Evolutionary conservation across 2,329 filamentous ascomycete genomes (phyloP).

Genomic region (Colletotrichum theobromicola): DNA sequence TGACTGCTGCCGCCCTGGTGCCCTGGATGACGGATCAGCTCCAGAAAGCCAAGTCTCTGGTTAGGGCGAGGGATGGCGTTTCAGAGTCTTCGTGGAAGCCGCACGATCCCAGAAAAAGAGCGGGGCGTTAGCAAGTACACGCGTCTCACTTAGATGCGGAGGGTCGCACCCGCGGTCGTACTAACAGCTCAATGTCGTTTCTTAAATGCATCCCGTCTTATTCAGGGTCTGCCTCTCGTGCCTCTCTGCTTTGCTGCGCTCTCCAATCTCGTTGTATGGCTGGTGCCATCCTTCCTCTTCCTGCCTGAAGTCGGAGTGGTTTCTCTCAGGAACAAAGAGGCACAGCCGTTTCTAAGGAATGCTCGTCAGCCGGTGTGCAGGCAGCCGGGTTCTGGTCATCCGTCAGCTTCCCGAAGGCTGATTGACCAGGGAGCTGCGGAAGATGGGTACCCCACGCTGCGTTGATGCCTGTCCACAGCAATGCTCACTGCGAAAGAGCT

Average conservation of each 20-base stretch:
- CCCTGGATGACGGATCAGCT: background rate
- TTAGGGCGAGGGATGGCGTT: constrained; percentile 8
- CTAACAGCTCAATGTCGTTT: constrained; percentile 8
- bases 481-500: background rate
- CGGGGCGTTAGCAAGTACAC: constrained; percentile 15
- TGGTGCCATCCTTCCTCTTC: background rate
- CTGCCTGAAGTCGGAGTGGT: background rate
- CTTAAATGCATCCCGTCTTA: background rate
- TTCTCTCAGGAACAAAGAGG: background rate
- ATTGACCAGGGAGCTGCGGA: background rate
- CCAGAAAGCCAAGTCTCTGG: constrained; percentile 12
- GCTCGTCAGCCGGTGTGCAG: background rate
- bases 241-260: background rate
- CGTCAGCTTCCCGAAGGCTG: constrained; percentile 1
- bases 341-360: background rate
- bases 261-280: background rate
- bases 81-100: constrained; percentile 20
- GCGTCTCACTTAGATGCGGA: constrained; percentile 17
- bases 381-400: background rate
- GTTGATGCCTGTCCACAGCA: background rate
- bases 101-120: constrained; percentile 9
- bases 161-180: background rate
- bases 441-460: background rate
- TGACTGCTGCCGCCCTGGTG: no score
- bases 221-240: constrained; percentile 2